Percentiles rank a stretch among this genome's conserved stretches.
Evolutionary conservation across 345 rosid species (phyloP).

Genomic region (Populus alba): DNA sequence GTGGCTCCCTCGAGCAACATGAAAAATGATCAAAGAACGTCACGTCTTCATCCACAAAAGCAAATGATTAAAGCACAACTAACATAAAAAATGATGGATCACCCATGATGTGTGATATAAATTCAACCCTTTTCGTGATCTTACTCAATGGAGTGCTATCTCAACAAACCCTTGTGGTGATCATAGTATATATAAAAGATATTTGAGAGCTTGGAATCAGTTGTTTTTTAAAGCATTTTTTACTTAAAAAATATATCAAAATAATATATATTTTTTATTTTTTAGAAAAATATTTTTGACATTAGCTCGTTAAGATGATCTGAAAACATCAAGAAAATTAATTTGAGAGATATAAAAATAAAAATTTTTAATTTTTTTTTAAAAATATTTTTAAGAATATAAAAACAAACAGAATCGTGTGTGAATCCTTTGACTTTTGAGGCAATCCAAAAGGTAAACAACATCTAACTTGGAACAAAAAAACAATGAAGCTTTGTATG

Average conservation of each 20-base stretch:
- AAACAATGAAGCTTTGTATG: not conserved
- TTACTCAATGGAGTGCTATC: not conserved
- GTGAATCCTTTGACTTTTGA: conserved; percentile 5
- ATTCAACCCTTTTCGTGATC: conserved; percentile 3
- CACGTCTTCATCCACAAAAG: not conserved
- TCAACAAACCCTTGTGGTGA: not conserved
- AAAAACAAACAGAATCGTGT: accelerated
- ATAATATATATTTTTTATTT: too few relatives aligned
- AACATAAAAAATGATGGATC: not conserved
- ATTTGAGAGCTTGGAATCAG: accelerated
- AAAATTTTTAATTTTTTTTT: too few relatives aligned
- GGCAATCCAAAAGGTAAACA: not conserved
- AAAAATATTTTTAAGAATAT: too few relatives aligned
- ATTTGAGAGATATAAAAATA: too few relatives aligned
- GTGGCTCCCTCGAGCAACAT: not conserved
- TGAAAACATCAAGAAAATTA: too few relatives aligned
- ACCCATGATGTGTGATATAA: conserved; percentile 7
- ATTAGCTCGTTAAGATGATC: too few relatives aligned
- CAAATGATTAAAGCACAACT: not conserved
- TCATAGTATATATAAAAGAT: not conserved
- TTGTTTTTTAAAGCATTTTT: too few relatives aligned
- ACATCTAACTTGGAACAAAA: not conserved
- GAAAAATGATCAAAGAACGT: not conserved
- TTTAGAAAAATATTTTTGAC: too few relatives aligned
- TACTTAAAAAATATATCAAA: too few relatives aligned